Base-by-base conservation (phyloP, 768 basidiomycete species). In the Chalciporus sphaerocephalus region DNA sequence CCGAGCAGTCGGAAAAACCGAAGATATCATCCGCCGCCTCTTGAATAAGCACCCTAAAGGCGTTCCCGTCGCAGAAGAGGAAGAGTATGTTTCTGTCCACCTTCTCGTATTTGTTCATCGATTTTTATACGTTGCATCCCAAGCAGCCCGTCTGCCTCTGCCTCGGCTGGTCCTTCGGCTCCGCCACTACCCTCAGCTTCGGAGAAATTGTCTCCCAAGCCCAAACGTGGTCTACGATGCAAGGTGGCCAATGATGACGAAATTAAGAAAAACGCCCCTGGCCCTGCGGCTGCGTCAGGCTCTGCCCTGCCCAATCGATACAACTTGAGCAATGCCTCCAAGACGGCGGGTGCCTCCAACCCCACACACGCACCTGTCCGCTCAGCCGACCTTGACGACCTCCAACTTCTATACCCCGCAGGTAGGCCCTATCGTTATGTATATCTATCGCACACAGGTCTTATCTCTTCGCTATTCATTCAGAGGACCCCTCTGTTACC, bases 1-100 rank as follows among this genome's bases (percentile, higher is more conserved):
- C 16, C 53, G 53, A n/a, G 62, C 60, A 0, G 45, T 58, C 15
- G 60, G 52, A 2, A 62, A 61, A 50, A 62, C 53, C 1, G 65
- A 57, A 45, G 55, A 55, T 4, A 66, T 62, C 18, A 59, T 65
- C 33, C 47, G 48, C 28, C 46, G 55, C 42, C 51, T 64, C 34
- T 21, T 59, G 8, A 48, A 25, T 27, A 66, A 61, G 20, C 50
- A 59, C 36, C 65, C 64, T n/a, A 30, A 25, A 20, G 62, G 65
- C 0, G 56, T 62, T 0, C 65, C 62, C 3, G n/a, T 43, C 22
- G 10, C 32, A 32, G 15, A n/a, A n/a, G n/a, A n/a, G n/a, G n/a
- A n/a, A 11, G 43, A 40, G 56, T 53, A 22, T 21, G 55, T 48
- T 7, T 25, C 11, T 15, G n/a, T 10, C 30, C 8, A 8, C 11